Evolutionary conservation across 768 basidiomycete species (phyloP).

Genomic region (Gloeopeniophorella convolvens): DNA sequence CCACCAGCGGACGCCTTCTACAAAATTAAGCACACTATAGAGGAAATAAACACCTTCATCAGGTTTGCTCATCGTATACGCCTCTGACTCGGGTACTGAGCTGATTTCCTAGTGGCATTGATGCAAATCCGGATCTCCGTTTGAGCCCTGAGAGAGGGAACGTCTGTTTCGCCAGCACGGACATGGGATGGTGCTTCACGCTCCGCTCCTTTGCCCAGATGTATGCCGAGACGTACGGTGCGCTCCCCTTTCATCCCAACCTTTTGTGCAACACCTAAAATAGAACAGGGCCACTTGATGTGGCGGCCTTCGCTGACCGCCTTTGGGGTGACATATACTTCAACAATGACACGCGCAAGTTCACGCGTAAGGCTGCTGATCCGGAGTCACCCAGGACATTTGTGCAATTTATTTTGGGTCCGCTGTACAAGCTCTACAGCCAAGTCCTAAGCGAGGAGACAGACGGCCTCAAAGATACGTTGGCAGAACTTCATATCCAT

Average conservation of each 20-base stretch:
- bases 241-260: slow-evolving; percentile 12
- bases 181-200: slow-evolving; percentile 98
- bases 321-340: slow-evolving; percentile 99
- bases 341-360: slow-evolving; percentile 77
- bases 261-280: neutral
- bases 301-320: slow-evolving; percentile 79
- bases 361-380: slow-evolving; percentile 78
- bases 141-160: slow-evolving; percentile 94
- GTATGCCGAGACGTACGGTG: slow-evolving; percentile 92
- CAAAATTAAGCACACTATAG: slow-evolving; percentile 98
- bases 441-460: slow-evolving; percentile 92
- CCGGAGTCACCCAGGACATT: slow-evolving; percentile 79
- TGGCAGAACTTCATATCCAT: slow-evolving; percentile 69
- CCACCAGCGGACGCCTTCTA: slow-evolving; percentile 96
- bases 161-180: slow-evolving; percentile 93
- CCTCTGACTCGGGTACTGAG: neutral
- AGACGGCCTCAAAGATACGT: slow-evolving; percentile 75
- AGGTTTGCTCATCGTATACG: slow-evolving; percentile 41
- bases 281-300: slow-evolving; percentile 62
- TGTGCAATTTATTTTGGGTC: slow-evolving; percentile 93
- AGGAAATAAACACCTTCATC: slow-evolving; percentile 96
- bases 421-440: slow-evolving; percentile 95
- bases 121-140: slow-evolving; percentile 82
- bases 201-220: slow-evolving; percentile 90
- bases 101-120: slow-evolving; percentile 51